Evolutionary conservation across 495 filamentous ascomycete species (phyloP).

Genomic region (Penicillium pulvis): DNA sequence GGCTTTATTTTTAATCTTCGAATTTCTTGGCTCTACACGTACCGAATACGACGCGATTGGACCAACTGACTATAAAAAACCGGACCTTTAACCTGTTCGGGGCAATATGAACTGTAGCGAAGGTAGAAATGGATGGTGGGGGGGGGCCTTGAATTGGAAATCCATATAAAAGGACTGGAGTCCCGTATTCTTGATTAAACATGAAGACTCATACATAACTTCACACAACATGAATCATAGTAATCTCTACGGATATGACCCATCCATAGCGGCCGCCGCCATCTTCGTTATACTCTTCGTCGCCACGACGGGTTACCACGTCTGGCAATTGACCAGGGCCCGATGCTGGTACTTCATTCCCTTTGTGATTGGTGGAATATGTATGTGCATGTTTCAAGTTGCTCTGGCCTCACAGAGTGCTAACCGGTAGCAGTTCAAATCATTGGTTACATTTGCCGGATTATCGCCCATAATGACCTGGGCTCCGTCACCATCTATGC

Average conservation of each 20-base stretch:
- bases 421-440: constrained; percentile 48
- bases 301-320: constrained; percentile 19
- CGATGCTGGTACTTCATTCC: constrained; percentile 34
- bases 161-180: not conserved
- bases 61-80: not conserved
- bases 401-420: not conserved
- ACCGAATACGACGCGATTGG: not conserved
- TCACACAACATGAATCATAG: constrained; percentile 13
- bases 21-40: not conserved
- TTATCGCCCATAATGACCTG: constrained; percentile 35
- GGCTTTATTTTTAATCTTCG: not conserved
- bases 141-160: not conserved
- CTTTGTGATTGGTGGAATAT: constrained; percentile 29
- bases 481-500: constrained; percentile 34
- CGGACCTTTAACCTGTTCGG: not conserved
- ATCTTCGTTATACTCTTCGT: constrained; percentile 28
- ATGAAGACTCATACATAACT: too few species aligned
- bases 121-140: too few species aligned
- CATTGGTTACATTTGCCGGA: constrained; percentile 59
- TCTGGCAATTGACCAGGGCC: constrained; percentile 23
- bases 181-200: not conserved
- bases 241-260: constrained; percentile 32
- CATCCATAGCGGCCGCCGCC: constrained; percentile 23
- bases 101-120: too few species aligned
- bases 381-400: constrained; percentile 15